Evolutionary conservation across 345 rosid species (phyloP).

Genomic region (Citrus sinensis): DVS_A1.0 CM039166.1:6115501-6116000

Average conservation of each 20-base stretch:
- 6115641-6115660: neutral
- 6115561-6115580: conserved; percentile 96
- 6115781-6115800: neutral
- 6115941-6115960: neutral
- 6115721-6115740: neutral
- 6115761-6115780: neutral
- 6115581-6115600: conserved; percentile 55
- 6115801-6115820: neutral
- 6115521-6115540: conserved; percentile 80
- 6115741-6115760: neutral
- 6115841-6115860: neutral
- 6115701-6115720: neutral
- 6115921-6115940: neutral
- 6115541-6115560: conserved; percentile 97
- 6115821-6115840: neutral
- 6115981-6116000: neutral
- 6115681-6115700: neutral
- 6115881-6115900: neutral
- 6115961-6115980: neutral
- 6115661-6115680: neutral
- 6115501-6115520: conserved; percentile 98
- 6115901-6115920: neutral
- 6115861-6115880: neutral
- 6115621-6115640: neutral
- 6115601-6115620: neutral